A percentile compares a stretch with the other conserved stretches of the same genome.
These are phyloP conservation scores for Acorus calamus DNA, from an alignment of 106 monocot genomes.

Conservation along the genomic window DNA sequence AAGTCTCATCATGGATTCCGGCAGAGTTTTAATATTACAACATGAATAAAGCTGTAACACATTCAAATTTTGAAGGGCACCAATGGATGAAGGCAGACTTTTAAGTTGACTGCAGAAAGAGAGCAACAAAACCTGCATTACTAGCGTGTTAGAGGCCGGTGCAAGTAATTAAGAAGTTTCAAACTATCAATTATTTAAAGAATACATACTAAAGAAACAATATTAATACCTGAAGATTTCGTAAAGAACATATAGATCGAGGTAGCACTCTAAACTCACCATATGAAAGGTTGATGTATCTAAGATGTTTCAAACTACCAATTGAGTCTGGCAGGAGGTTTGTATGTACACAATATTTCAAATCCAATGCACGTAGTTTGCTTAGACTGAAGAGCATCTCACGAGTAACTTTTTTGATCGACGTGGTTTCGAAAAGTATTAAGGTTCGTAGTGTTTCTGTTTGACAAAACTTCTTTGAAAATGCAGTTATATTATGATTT, in stretches of 20 bases:
- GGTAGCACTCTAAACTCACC: background rate
- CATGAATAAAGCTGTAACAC: too few relatives aligned
- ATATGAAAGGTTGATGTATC: constrained; percentile 18
- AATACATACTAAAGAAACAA: too few relatives aligned
- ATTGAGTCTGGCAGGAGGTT: constrained; percentile 12
- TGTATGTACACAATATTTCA: background rate
- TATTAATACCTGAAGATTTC: too few relatives aligned
- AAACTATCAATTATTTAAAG: too few relatives aligned
- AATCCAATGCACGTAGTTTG: constrained; percentile 7
- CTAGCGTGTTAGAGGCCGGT: too few relatives aligned
- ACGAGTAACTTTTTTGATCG: background rate
- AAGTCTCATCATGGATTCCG: background rate
- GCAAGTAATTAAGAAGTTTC: too few relatives aligned
- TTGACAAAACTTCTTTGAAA: background rate
- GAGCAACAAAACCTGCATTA: too few relatives aligned
- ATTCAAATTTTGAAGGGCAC: too few relatives aligned
- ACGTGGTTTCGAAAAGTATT: background rate
- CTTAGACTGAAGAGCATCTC: constrained; percentile 1
- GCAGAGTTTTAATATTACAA: background rate
- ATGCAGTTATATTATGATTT: background rate
- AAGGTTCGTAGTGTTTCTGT: constrained; percentile 6
- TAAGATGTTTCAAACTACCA: constrained; percentile 21
- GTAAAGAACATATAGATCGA: too few relatives aligned
- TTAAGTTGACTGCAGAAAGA: too few relatives aligned
- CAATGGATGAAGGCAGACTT: too few relatives aligned